Evolutionary conservation across 768 basidiomycete species (phyloP).

Genomic region (Auricularia sp.): DNA sequence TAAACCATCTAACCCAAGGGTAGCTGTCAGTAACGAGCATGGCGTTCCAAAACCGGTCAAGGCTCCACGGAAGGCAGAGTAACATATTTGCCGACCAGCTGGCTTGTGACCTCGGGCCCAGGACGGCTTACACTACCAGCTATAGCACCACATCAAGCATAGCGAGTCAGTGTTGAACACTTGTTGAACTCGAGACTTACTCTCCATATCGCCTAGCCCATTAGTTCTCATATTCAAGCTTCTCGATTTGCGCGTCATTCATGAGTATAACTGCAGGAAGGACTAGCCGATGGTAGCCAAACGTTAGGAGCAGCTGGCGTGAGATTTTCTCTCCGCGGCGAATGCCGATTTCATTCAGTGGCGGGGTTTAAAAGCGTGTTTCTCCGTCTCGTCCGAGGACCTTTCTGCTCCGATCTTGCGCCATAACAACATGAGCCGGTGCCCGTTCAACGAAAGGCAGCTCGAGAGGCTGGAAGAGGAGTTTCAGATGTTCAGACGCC

Average conservation of each 20-base stretch:
- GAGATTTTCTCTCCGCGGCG: too few relatives aligned
- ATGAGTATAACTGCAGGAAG: too few relatives aligned
- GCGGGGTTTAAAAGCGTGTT: too few relatives aligned
- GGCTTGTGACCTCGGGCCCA: background rate
- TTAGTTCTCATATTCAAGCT: background rate
- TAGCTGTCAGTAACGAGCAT: too few relatives aligned
- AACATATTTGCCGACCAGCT: background rate
- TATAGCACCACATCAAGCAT: background rate
- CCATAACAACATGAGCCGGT: background rate
- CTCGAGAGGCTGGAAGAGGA: background rate
- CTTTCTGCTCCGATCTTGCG: background rate
- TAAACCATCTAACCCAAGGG: background rate
- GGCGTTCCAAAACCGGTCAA: too few relatives aligned
- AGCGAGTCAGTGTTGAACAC: too few relatives aligned
- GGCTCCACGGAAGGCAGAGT: too few relatives aligned
- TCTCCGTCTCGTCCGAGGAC: background rate
- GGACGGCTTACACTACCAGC: background rate
- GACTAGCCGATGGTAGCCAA: too few relatives aligned
- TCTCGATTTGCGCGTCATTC: background rate
- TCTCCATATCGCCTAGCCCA: background rate
- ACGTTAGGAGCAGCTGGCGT: too few relatives aligned
- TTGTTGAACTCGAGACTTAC: background rate
- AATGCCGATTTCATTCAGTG: too few relatives aligned
- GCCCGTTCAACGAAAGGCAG: background rate
- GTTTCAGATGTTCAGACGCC: background rate